Evolutionary conservation across 495 filamentous ascomycete species (phyloP), one percentile per base, ranked within the genome.

Genomic region (Hypoxylon fragiforme): DNA sequence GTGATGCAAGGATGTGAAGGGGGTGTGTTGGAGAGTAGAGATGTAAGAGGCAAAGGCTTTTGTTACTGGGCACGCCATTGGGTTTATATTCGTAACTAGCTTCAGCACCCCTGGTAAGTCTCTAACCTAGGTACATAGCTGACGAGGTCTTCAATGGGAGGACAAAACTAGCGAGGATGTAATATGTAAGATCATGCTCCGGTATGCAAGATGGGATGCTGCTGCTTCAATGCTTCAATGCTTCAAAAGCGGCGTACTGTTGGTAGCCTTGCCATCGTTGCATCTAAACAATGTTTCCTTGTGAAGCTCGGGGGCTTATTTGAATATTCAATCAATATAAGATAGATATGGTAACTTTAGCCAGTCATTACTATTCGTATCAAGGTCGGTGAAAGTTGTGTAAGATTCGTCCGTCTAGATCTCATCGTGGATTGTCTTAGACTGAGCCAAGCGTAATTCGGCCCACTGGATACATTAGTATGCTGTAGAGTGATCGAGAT

Each of bases 21-120:
- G 45, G 19, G 40, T 44, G 34, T 55, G 57, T 28, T 44, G 7
- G 43, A 55, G 30, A 24, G 22, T 3, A 19, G 39, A 39, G 46
- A 50, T 61, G 22, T 52, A 55, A 61, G 51, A 61, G 57, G 46
- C 31, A 41, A 42, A 50, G n/a, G 22, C 31, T 12, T 36, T 21
- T 28, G 47, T 12, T 26, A 28, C 15, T n/a, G 26, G 30, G 28
- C 44, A 16, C 22, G 38, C 24, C 39, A 39, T 47, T 22, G 13
- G 20, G 20, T 38, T 34, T 13, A 44, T 38, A 19, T 53, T 60
- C 19, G 20, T 39, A 44, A 32, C 55, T 44, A 60, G 44, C 49
- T 44, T 44, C 43, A 22, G n/a, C n/a, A n/a, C n/a, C n/a, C n/a
- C n/a, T n/a, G n/a, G n/a, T n/a, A n/a, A n/a, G n/a, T n/a, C n/a